Evolutionary conservation across 805 yeast genomes (phyloP), one percentile per base, ranked within the genome.

Genomic region (Ogataea corticis): DNA sequence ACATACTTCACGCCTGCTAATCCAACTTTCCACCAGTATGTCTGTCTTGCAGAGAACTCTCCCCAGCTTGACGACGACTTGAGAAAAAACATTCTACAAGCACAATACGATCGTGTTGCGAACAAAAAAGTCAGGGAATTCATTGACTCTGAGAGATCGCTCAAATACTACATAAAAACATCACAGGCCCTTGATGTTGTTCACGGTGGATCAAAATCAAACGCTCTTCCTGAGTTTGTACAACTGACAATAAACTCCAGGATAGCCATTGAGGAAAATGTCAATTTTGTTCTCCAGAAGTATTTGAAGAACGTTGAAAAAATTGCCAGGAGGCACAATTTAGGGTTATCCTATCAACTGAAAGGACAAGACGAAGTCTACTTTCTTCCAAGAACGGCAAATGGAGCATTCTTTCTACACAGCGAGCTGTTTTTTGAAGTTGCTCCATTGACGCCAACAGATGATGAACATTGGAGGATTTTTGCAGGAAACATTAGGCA

Each of bases 191-290:
- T 77, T 30, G 88, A 83, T 56, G 72, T 82, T 19, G 69, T 86
- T 42, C 60, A 66, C 11, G 92, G 92, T 23, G 94, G 92, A 19
- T 74, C 79, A 39, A 86, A 85, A 63, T 69, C 82, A 32, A 86
- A 86, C 55, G 89, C 91, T 1, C 66, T 85, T 39, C 92, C 94
- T 2, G 92, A 85, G 58, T 64, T 69, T 30, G 76, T 77, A 2
- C 64, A 65, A 18, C 66, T 79, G 40, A 62, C 70, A 21, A 69
- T 82, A 35, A 85, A 86, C 62, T 81, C 83, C 57, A 72, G 92
- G 56, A 69, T 86, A 44, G 75, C 79, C 15, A 66, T 81, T 30
- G 87, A 79, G 47, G 73, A 82, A 13, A 65, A 73, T 17, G 70
- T 76, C 1, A 63, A 68, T 4, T 73, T 68, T 15, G 75, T 73